These are phyloP conservation scores for Coriolopsis trogii DNA, from an alignment of 1,284 basidiomycete species.

Conservation along the genomic window DNA sequence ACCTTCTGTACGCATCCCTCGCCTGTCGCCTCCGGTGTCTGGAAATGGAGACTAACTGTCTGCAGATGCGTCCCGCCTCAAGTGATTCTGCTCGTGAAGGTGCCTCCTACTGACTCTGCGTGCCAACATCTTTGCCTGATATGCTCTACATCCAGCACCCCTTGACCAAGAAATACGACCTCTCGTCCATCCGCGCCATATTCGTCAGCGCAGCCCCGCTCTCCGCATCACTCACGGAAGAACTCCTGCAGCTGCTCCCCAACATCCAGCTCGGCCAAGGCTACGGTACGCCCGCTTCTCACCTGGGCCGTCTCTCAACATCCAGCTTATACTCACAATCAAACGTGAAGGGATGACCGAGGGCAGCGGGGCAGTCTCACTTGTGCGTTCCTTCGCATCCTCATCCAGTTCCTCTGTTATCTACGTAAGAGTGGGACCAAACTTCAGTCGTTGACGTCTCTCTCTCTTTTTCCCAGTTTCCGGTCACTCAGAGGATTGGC, in stretches of 20 bases:
- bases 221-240: slow-evolving; percentile 62
- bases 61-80: slow-evolving; percentile 32
- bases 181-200: slow-evolving; percentile 58
- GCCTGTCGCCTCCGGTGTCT: background rate
- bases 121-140: background rate
- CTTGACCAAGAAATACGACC: slow-evolving; percentile 65
- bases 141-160: slow-evolving; percentile 51
- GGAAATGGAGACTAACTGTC: background rate
- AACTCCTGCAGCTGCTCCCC: slow-evolving; percentile 60
- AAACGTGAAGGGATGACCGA: slow-evolving; percentile 41
- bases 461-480: slow-evolving; percentile 32
- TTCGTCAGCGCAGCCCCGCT: slow-evolving; percentile 77
- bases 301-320: background rate
- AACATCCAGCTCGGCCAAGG: slow-evolving; percentile 66
- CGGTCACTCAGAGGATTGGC: slow-evolving; percentile 22
- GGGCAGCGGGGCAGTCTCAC: slow-evolving; percentile 47
- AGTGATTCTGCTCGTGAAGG: slow-evolving; percentile 60
- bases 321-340: background rate
- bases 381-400: background rate
- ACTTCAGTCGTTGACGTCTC: too few species aligned
- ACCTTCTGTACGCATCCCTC: slow-evolving; percentile 54
- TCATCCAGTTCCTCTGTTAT: too few species aligned
- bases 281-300: slow-evolving; percentile 47
- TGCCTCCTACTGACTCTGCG: slow-evolving; percentile 29
- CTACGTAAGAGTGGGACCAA: too few species aligned